Percentiles rank a stretch among this genome's conserved stretches.
Conservation (phyloP, 345 rosid genomes). For the Ricinus communis region DNA sequence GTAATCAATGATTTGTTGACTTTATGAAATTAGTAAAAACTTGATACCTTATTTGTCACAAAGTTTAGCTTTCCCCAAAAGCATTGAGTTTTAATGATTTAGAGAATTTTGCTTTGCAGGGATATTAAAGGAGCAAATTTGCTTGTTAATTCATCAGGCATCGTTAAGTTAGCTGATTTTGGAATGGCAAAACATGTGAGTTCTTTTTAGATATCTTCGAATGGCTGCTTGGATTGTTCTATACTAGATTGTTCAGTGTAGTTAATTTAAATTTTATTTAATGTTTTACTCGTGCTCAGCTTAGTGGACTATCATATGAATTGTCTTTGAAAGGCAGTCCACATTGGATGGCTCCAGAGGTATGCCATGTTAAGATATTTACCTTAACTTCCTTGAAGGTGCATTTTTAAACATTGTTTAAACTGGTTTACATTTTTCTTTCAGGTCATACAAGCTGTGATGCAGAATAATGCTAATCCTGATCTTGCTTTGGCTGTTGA, state of each 20-base stretch:
- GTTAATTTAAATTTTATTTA: neutral
- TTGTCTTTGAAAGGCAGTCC: constrained; percentile 77
- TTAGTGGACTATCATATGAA: constrained; percentile 48
- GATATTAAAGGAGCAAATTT: constrained; percentile 82
- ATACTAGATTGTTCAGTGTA: neutral
- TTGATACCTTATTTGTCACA: constrained; percentile 7
- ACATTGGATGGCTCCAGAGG: constrained; percentile 92
- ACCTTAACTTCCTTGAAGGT: neutral
- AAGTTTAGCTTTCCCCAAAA: constrained; percentile 1
- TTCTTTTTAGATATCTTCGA: constrained; percentile 8
- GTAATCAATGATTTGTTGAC: constrained; percentile 3
- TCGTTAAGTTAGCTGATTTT: constrained; percentile 74
- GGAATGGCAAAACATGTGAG: constrained; percentile 82
- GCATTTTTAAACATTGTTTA: neutral
- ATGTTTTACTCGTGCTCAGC: constrained; percentile 36
- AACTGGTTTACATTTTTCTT: constrained; percentile 12
- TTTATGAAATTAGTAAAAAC: neutral
- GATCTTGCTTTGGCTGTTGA: constrained; percentile 71
- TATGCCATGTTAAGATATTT: constrained; percentile 21
- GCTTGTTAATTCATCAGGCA: constrained; percentile 60
- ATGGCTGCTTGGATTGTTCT: neutral
- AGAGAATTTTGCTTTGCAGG: constrained; percentile 36
- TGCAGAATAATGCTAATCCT: constrained; percentile 44
- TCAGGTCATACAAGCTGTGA: constrained; percentile 55
- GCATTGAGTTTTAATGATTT: constrained; percentile 11